Evolutionary conservation across 1,139 yeast species (phyloP).

Genomic region (Hansenula anomala): DNA sequence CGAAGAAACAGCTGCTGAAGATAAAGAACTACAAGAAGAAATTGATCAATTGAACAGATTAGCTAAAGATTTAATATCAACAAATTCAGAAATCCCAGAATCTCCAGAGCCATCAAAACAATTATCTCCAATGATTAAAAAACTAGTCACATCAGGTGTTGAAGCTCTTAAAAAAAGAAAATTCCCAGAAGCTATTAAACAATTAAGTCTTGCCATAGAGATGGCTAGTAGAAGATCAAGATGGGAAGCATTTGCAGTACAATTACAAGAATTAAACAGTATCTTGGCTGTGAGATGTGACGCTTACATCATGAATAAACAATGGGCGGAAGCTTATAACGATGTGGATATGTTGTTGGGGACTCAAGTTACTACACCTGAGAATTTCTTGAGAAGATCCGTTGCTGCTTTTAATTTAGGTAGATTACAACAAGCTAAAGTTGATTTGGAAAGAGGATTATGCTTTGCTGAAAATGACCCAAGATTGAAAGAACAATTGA

Average conservation of each 20-base stretch:
- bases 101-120: constrained; percentile 57
- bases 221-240: constrained; percentile 71
- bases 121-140: constrained; percentile 61
- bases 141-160: constrained; percentile 71
- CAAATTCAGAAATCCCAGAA: constrained; percentile 59
- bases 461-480: constrained; percentile 54
- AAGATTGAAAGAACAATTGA: constrained; percentile 29
- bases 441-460: constrained; percentile 75
- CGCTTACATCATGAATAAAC: constrained; percentile 60
- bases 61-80: constrained; percentile 51
- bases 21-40: constrained; percentile 28
- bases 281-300: constrained; percentile 81
- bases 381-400: constrained; percentile 79
- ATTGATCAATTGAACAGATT: constrained; percentile 59
- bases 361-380: constrained; percentile 61
- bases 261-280: constrained; percentile 70
- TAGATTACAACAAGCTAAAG: constrained; percentile 65
- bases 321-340: constrained; percentile 69
- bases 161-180: constrained; percentile 57
- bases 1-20: constrained; percentile 20
- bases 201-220: constrained; percentile 72
- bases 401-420: constrained; percentile 69
- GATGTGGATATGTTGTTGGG: constrained; percentile 77
- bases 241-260: constrained; percentile 80
- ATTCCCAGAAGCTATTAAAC: constrained; percentile 66